These are phyloP conservation scores for Friedmanniomyces simplex DNA, from an alignment of 495 filamentous ascomycete species.

Conservation along the genomic window DNA sequence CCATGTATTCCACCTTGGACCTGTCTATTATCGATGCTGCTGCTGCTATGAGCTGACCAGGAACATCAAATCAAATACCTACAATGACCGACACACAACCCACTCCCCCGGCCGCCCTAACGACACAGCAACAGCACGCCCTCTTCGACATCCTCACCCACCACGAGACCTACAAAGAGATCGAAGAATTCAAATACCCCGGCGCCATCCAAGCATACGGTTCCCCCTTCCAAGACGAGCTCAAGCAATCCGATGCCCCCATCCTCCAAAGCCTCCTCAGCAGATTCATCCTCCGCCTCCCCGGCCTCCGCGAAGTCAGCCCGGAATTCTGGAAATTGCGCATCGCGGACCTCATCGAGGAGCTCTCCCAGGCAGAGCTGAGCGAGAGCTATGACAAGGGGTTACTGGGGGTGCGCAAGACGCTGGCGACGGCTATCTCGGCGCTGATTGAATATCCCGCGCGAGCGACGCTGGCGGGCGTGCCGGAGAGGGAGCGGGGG, in stretches of 20 bases:
- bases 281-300: constrained; percentile 45
- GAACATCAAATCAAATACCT: background rate
- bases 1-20: too few relatives aligned
- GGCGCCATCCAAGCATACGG: constrained; percentile 47
- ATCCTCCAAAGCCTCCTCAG: constrained; percentile 49
- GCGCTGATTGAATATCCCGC: constrained; percentile 50
- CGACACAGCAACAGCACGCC: constrained; percentile 40
- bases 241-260: constrained; percentile 38
- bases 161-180: constrained; percentile 51
- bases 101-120: constrained; percentile 1
- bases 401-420: constrained; percentile 50
- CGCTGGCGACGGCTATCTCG: constrained; percentile 52
- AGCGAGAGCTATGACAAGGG: constrained; percentile 64
- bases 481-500: constrained; percentile 29
- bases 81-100: background rate
- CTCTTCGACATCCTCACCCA: constrained; percentile 59
- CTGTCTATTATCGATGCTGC: background rate
- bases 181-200: constrained; percentile 47
- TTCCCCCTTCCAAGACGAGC: constrained; percentile 41
- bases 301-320: constrained; percentile 46
- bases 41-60: background rate
- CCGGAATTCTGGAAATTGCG: constrained; percentile 47
- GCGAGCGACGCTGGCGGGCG: constrained; percentile 44
- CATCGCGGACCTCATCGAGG: constrained; percentile 35
- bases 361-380: constrained; percentile 47